Conservation (phyloP, 2,329 filamentous ascomycete genomes). For the Colletotrichum limetticola region DNA sequence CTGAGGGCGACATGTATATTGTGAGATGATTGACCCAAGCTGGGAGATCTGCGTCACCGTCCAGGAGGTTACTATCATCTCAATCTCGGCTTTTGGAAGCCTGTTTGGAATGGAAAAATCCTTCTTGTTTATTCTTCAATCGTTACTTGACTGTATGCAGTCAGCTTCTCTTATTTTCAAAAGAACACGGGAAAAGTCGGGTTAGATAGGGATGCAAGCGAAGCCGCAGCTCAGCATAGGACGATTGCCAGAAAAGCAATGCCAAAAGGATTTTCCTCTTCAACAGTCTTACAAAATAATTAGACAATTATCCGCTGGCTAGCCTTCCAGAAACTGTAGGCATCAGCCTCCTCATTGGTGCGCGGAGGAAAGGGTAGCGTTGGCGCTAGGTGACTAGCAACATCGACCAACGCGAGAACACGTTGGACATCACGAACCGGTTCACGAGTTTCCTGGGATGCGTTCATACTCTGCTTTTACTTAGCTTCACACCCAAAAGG, state of each 20-base stretch:
- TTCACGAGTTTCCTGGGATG: not conserved
- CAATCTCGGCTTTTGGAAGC: not conserved
- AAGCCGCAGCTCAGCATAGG: not conserved
- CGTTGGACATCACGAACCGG: conserved; percentile 4
- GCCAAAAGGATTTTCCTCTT: not conserved
- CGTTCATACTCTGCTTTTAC: not conserved
- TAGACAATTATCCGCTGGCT: not conserved
- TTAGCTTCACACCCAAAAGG: not conserved
- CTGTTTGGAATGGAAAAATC: not conserved
- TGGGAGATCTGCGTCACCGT: not conserved
- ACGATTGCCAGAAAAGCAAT: not conserved
- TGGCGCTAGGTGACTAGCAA: conserved; percentile 13
- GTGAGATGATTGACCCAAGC: too few relatives aligned
- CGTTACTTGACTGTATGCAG: too few relatives aligned
- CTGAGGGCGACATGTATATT: too few relatives aligned
- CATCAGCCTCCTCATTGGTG: not conserved
- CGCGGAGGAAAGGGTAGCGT: conserved; percentile 3
- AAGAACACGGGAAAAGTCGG: not conserved
- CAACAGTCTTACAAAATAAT: not conserved
- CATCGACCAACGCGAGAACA: not conserved
- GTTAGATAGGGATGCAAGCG: not conserved
- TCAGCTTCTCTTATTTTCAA: too few relatives aligned
- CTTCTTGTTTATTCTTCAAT: not conserved
- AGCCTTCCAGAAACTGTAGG: not conserved
- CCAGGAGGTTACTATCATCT: not conserved